These are phyloP conservation scores for Zymoseptoria passerinii DNA, from an alignment of 2,329 filamentous ascomycete genomes.

Conservation along the genomic window DNA sequence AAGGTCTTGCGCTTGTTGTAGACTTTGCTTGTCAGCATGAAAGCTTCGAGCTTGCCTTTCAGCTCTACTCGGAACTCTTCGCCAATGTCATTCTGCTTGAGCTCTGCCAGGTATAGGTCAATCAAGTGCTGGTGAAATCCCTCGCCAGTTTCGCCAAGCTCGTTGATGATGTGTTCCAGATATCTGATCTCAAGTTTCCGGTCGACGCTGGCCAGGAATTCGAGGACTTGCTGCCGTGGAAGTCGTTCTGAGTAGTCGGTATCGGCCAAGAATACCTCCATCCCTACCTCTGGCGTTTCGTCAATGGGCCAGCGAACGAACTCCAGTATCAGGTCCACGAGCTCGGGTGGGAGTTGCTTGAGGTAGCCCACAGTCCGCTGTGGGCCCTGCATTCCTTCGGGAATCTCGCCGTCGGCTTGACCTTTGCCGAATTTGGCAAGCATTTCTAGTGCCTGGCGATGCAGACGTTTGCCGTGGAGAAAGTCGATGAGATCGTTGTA, in stretches of 20 bases:
- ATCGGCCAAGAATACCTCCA: slow-evolving; percentile 90
- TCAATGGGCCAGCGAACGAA: slow-evolving; percentile 83
- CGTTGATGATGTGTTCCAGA: slow-evolving; percentile 80
- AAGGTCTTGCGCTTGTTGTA: slow-evolving; percentile 65
- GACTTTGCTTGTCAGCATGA: slow-evolving; percentile 66
- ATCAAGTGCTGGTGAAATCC: slow-evolving; percentile 83
- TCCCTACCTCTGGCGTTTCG: slow-evolving; percentile 63
- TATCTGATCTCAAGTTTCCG: slow-evolving; percentile 67
- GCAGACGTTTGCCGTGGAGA: slow-evolving; percentile 87
- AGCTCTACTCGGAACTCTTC: slow-evolving; percentile 31
- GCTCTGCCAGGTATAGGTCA: slow-evolving; percentile 56
- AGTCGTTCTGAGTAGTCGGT: slow-evolving; percentile 90
- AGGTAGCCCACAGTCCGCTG: slow-evolving; percentile 79
- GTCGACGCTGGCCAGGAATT: slow-evolving; percentile 65
- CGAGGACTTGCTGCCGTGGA: slow-evolving; percentile 65
- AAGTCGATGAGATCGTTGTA: slow-evolving; percentile 97
- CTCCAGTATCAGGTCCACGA: slow-evolving; percentile 84
- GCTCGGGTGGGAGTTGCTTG: slow-evolving; percentile 76
- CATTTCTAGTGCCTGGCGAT: slow-evolving; percentile 75
- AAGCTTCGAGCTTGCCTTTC: slow-evolving; percentile 57
- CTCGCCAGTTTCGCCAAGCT: slow-evolving; percentile 74
- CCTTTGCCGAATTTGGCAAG: slow-evolving; percentile 68
- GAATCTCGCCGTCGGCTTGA: slow-evolving; percentile 38
- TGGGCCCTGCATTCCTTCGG: slow-evolving; percentile 63
- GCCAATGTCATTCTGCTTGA: slow-evolving; percentile 32